phyloP scores from a whole-genome alignment of 768 basidiomycete species.

The Tulasnella calospora region DNA sequence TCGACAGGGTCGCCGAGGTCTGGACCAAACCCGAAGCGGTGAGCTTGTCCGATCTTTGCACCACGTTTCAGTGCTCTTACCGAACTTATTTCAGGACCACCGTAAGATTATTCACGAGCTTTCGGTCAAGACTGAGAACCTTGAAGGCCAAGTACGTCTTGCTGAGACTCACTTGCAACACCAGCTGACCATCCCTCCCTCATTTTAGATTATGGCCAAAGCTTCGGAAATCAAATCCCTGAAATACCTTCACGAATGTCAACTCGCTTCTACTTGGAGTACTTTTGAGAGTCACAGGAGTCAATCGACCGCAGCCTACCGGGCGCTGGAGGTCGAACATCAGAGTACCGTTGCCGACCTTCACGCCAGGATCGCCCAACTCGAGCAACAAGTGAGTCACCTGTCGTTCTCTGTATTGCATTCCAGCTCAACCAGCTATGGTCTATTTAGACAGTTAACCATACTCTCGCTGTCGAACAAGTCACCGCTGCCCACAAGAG shows the following conservation, averaged over 20 bases:
- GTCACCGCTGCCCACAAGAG: not conserved
- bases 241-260: not conserved
- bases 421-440: not conserved
- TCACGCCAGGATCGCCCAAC: not conserved
- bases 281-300: not conserved
- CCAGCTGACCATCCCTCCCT: not conserved
- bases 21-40: not conserved
- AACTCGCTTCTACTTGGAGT: not conserved
- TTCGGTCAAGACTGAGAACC: not conserved
- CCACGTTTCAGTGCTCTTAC: not conserved
- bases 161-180: not conserved
- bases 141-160: not conserved
- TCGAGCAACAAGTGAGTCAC: not conserved
- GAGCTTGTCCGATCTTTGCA: not conserved
- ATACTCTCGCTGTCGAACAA: not conserved
- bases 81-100: not conserved
- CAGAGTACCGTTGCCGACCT: not conserved
- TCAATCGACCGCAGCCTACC: not conserved
- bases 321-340: not conserved
- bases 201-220: not conserved
- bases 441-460: not conserved
- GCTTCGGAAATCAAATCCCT: not conserved
- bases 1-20: not conserved
- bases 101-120: not conserved
- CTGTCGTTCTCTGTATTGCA: not conserved